Base-by-base conservation (phyloP, 2,329 filamentous ascomycete species). In the Fonsecaea erecta region DNA sequence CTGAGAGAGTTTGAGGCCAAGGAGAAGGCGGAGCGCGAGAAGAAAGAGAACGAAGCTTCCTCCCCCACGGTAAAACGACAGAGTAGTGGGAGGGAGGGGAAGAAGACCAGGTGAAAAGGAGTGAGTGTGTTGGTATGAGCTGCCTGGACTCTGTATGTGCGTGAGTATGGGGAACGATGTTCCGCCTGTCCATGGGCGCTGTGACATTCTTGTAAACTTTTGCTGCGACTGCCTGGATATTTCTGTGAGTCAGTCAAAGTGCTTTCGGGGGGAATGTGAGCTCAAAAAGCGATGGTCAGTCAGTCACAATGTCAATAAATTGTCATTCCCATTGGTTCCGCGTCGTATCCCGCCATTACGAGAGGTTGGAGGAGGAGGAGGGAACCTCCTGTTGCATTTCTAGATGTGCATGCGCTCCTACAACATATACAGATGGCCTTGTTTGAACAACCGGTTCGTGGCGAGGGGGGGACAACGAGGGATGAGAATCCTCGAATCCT, bases 1-100 rank as follows among this genome's bases (percentile, higher is more conserved):
- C 85, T 88, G 71, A 79, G 82, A 77, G 82, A 80, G 68, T 76
- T 79, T 62, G 78, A 79, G 66, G 82, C 80, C 74, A 83, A 83
- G 77, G 79, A 64, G 46, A 61, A 67, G 52, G 60, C 52, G 9
- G 63, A 63, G 18, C 52, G 40, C 2, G 62, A 65, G 56, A 65
- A 63, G 62, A 67, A 70, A 57, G 63, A 68, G 35, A 32, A 28
- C 28, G 65, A 65, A 24, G 62, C 26, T 7, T 34, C 66, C 24
- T 48, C 28, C 18, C 35, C 63, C 14, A 68, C 67, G 40, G 63
- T 70, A 4, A 71, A 72, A 40, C 73, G 71, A 37, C 71, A 74
- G 51, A 59, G 63, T n/a, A 75, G 72, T 60, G 63, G 60, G 8
- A 64, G 37, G 14, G 68, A 70, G 43, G 67, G 70, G n/a, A 75